Evolutionary conservation across 257 asterid genomes (phyloP).

Genomic region (Leonotis leonurus): DNA sequence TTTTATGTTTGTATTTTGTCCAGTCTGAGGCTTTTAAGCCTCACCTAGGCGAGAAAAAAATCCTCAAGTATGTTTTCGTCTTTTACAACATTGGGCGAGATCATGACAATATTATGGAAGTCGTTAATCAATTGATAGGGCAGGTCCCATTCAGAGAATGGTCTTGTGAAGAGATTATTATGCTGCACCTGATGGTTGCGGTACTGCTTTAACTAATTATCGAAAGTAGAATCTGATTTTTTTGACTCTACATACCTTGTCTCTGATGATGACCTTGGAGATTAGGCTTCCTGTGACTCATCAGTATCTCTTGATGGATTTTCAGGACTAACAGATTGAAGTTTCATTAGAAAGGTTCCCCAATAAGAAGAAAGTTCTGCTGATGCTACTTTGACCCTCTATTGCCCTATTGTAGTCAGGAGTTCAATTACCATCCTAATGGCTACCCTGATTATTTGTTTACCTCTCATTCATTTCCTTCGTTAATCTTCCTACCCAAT

Average conservation of each 20-base stretch:
- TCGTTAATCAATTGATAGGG: neutral
- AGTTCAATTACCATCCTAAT: neutral
- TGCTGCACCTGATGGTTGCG: neutral
- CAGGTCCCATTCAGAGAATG: neutral
- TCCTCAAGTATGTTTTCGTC: too few relatives aligned
- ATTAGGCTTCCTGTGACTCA: neutral
- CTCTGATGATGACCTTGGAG: neutral
- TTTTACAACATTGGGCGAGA: too few relatives aligned
- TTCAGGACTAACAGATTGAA: neutral
- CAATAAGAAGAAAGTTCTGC: neutral
- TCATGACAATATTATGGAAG: neutral
- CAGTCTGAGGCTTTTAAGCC: too few relatives aligned
- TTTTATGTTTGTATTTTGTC: too few relatives aligned
- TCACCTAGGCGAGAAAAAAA: too few relatives aligned
- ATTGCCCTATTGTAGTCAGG: neutral
- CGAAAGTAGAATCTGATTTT: neutral
- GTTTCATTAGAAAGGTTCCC: neutral
- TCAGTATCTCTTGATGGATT: constrained; percentile 1
- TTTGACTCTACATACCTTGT: neutral
- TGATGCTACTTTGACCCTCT: neutral
- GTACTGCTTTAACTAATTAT: neutral
- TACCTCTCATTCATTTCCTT: neutral
- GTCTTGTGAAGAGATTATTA: neutral
- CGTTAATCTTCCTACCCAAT: neutral
- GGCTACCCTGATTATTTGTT: neutral